Percentiles rank a stretch among this genome's conserved stretches.
Conservation (phyloP, 1,284 basidiomycete genomes). For the Rhodotorula sp. region DNA sequence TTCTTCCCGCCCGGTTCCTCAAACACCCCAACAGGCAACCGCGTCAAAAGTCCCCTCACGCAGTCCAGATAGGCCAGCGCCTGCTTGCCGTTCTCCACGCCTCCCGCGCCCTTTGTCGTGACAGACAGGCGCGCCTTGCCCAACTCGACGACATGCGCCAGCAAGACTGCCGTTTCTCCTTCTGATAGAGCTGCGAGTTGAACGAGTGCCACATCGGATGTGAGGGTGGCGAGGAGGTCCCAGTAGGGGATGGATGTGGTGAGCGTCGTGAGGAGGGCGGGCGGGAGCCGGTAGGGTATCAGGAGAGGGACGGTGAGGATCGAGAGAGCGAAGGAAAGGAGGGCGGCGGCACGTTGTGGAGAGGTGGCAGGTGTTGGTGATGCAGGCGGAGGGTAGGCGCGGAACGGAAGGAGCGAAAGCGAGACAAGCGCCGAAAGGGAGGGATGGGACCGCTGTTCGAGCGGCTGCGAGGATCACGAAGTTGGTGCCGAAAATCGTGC, state of each 20-base stretch:
- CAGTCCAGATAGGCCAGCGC: conserved; percentile 61
- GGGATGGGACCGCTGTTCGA: conserved; percentile 49
- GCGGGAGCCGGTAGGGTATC: conserved; percentile 53
- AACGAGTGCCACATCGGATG: conserved; percentile 54
- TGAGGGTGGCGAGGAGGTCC: conserved; percentile 65
- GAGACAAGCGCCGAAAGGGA: conserved; percentile 53
- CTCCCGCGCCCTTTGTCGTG: background rate
- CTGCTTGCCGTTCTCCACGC: conserved; percentile 52
- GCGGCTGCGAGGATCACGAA: conserved; percentile 49
- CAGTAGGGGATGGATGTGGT: conserved; percentile 8
- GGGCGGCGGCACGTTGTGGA: conserved; percentile 50
- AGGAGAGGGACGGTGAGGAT: conserved; percentile 44
- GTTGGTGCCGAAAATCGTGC: conserved; percentile 44
- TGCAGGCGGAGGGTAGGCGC: conserved; percentile 61
- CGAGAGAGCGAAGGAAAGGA: conserved; percentile 18
- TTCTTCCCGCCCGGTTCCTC: background rate
- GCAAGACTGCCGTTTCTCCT: background rate
- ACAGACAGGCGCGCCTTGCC: background rate
- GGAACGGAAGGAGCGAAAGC: conserved; percentile 47
- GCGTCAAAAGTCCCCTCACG: conserved; percentile 56
- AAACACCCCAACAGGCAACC: conserved; percentile 56
- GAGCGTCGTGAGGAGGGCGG: conserved; percentile 44
- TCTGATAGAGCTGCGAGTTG: background rate
- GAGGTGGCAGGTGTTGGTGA: conserved; percentile 46
- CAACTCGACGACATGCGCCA: background rate